Base-by-base conservation (phyloP, 164 flowering plant genomes). In the Vitis rupestris region DNA sequence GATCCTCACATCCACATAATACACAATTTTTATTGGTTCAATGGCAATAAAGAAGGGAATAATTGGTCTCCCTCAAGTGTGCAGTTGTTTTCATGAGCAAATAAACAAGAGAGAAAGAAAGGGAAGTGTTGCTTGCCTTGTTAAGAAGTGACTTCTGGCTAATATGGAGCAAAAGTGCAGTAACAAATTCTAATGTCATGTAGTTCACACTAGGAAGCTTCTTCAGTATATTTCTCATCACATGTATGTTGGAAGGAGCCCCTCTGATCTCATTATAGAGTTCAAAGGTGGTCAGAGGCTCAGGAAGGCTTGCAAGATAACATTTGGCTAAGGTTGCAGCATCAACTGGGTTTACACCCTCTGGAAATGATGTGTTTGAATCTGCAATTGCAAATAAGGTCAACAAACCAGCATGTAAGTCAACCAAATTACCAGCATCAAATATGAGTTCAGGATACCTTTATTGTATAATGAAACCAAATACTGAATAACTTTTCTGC, bases 221-320 rank as follows among this genome's bases (percentile, higher is more conserved):
- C 87, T 88, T 92, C 67, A 92, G 79, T 57, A 82, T 71, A 68
- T 84, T 88, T 81, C 87, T 84, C 86, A 89, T 78, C 23, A 72
- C 76, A 75, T 72, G 72, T 68, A 92, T 81, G 75, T 85, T 90
- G 70, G 90, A 85, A n/a, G 92, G 90, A 69, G 94, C 90, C 72
- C 76, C 77, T 81, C 82, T 88, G 52, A 94, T 82, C 67, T 88
- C 94, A 69, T 89, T 81, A 76, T 87, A 86, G 59, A 90, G 91
- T 65, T 80, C 86, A 78, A 86, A 90, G 57, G 97, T 88, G 50
- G 85, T 80, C 31, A 94, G 83, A 9, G 98, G 98, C 84, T 90
- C 93, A 61, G 98, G 94, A 75, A 94, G 94, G 81, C 97, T 88
- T 64, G 92, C 93, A 72, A 94, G 81, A 74, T 90, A 94, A 72